phyloP scores from a whole-genome alignment of 2,329 filamentous ascomycete genomes.

The Exophiala alcalophila region DNA sequence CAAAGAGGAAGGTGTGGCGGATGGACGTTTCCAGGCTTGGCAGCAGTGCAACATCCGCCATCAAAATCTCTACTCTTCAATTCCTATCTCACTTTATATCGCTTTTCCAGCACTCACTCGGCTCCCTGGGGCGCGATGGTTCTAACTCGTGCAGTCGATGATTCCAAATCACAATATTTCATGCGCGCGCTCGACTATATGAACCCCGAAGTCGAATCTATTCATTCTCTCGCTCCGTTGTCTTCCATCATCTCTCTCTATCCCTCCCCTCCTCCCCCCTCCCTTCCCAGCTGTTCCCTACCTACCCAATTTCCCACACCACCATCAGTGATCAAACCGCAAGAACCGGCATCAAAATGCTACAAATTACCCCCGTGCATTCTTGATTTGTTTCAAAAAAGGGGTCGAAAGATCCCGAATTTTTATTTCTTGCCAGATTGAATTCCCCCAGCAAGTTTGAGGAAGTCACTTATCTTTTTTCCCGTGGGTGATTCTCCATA shows the following conservation, averaged over 20 bases:
- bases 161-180: no score
- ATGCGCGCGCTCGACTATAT: no score
- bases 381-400: constrained; percentile 29
- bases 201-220: no score
- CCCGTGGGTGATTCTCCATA: constrained; percentile 48
- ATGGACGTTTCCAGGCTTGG: not conserved
- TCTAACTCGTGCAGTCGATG: no score
- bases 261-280: not conserved
- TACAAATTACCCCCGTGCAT: constrained; percentile 12
- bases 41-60: not conserved
- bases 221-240: no score
- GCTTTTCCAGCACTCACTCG: no score
- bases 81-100: no score
- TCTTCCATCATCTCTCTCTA: not conserved
- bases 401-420: no score
- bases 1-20: constrained; percentile 13
- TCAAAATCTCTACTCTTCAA: no score
- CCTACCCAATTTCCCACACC: no score
- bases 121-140: no score
- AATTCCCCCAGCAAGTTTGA: constrained; percentile 45
- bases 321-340: not conserved
- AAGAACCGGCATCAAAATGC: constrained; percentile 27
- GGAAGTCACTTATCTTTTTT: constrained; percentile 40
- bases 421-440: constrained; percentile 40
- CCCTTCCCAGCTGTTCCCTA: no score